Evolutionary conservation across 2,329 filamentous ascomycete genomes (phyloP).

Genomic region (Bisporella sp.): DNA sequence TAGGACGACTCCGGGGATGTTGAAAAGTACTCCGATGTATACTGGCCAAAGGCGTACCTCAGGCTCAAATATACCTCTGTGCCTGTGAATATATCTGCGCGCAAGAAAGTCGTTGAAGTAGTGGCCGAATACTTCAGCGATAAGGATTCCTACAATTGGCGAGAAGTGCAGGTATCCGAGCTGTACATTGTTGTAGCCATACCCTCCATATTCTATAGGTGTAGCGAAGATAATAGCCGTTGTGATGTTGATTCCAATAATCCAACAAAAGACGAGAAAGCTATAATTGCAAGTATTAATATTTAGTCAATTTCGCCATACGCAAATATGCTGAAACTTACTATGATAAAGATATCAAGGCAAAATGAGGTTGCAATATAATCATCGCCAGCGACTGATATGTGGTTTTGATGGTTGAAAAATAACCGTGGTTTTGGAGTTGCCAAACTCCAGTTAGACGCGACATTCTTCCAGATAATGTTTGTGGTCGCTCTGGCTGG

Average conservation of each 20-base stretch:
- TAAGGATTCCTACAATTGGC: constrained; percentile 18
- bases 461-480: background rate
- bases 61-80: constrained; percentile 10
- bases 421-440: constrained; percentile 26
- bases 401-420: constrained; percentile 17
- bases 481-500: constrained; percentile 27
- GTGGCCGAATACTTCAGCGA: constrained; percentile 23
- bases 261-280: constrained; percentile 15
- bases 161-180: constrained; percentile 20
- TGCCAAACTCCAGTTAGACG: constrained; percentile 28
- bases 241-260: constrained; percentile 21
- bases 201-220: constrained; percentile 12
- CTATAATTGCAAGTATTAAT: background rate
- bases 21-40: constrained; percentile 12
- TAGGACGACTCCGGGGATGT: constrained; percentile 15
- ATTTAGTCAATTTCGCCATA: constrained; percentile 8
- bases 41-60: constrained; percentile 4
- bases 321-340: no score
- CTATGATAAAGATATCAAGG: no score
- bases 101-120: constrained; percentile 24
- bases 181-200: constrained; percentile 7
- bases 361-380: background rate
- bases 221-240: constrained; percentile 17
- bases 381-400: constrained; percentile 16
- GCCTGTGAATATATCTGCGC: constrained; percentile 16